Evolutionary conservation across 352 stramenopile genomes (phyloP).

Genomic region (Peronosclerospora sorghi): DNA sequence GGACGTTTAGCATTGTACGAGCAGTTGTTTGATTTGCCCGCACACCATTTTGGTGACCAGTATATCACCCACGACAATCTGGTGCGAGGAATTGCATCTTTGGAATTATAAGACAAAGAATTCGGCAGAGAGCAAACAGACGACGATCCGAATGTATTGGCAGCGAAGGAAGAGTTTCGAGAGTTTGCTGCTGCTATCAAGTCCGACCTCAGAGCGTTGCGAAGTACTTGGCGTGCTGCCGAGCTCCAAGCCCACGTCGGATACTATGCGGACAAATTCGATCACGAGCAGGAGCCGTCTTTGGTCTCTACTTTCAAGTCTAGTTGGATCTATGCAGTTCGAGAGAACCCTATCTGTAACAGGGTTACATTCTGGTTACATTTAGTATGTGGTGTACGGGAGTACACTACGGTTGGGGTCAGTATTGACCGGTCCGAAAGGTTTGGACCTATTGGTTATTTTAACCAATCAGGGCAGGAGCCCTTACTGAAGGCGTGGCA

Average conservation of each 20-base stretch:
- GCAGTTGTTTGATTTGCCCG: too few species aligned
- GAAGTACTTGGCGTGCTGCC: too few species aligned
- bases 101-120: slow-evolving; percentile 16
- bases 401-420: too few species aligned
- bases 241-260: slow-evolving; percentile 27
- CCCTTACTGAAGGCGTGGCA: too few species aligned
- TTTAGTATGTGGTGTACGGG: too few species aligned
- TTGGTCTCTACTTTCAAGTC: slow-evolving; percentile 68
- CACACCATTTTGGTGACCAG: slow-evolving; percentile 23
- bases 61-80: slow-evolving; percentile 64
- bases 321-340: slow-evolving; percentile 63
- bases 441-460: too few species aligned
- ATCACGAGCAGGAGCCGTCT: slow-evolving; percentile 32
- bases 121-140: slow-evolving; percentile 12
- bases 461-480: too few species aligned
- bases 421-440: too few species aligned
- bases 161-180: slow-evolving; percentile 34
- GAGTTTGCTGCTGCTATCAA: slow-evolving; percentile 36
- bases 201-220: too few species aligned
- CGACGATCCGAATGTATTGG: too few species aligned
- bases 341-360: slow-evolving; percentile 51
- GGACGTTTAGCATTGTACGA: too few species aligned
- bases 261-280: slow-evolving; percentile 13
- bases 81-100: slow-evolving; percentile 36
- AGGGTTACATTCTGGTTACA: too few species aligned